phyloP scores from a whole-genome alignment of 164 flowering plant species.

The Annona cherimola region DNA sequence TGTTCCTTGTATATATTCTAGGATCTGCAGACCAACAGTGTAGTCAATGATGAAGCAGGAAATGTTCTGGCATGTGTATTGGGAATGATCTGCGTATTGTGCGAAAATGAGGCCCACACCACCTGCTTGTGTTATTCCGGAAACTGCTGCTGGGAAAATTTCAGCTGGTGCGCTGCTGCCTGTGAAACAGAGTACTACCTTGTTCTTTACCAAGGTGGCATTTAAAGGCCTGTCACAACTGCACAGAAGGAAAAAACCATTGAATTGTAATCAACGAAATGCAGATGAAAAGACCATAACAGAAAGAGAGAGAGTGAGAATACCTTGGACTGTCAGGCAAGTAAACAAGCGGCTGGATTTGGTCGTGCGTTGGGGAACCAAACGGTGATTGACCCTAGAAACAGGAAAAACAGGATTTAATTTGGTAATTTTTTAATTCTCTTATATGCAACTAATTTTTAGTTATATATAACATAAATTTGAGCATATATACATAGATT shows the following conservation, averaged over 20 bases:
- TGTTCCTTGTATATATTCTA: slow-evolving; percentile 29
- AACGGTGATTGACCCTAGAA: not conserved
- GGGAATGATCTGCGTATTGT: slow-evolving; percentile 8
- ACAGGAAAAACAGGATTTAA: too few species aligned
- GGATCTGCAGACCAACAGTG: slow-evolving; percentile 35
- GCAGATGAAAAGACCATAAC: too few species aligned
- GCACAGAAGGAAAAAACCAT: not conserved
- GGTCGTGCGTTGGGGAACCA: not conserved
- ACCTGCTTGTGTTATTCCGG: slow-evolving; percentile 10
- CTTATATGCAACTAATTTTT: not conserved
- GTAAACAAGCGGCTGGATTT: not conserved
- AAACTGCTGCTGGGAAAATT: not conserved
- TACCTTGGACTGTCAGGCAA: not conserved
- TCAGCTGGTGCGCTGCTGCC: not conserved
- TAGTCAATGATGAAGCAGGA: slow-evolving; percentile 29
- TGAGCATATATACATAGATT: not conserved
- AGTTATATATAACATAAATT: not conserved
- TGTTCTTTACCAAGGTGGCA: slow-evolving; percentile 16
- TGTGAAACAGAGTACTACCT: slow-evolving; percentile 20
- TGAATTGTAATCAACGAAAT: too few species aligned
- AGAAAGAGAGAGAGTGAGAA: not conserved
- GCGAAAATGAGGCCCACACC: slow-evolving; percentile 21
- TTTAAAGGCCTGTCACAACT: slow-evolving; percentile 3
- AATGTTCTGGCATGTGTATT: not conserved
- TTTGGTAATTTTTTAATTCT: too few species aligned